Percentiles rank a stretch among this genome's conserved stretches.
Conservation (phyloP, 331 rosid species). For the Malus hybrid region DNA sequence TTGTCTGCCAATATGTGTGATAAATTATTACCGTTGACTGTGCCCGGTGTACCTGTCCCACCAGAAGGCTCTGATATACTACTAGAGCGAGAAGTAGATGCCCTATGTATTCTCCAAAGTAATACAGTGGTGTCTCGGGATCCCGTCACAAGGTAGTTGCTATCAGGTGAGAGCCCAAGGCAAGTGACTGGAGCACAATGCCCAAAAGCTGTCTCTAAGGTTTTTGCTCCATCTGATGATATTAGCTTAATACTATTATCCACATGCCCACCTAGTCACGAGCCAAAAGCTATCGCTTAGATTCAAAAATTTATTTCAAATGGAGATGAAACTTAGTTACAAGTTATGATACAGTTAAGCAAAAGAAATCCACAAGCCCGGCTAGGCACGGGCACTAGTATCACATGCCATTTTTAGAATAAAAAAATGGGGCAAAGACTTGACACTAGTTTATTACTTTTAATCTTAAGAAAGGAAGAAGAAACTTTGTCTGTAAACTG, state of each 20-base stretch:
- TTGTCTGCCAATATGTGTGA: conserved; percentile 49
- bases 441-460: background rate
- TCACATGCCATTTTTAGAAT: background rate
- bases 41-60: conserved; percentile 32
- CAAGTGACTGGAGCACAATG: conserved; percentile 96
- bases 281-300: conserved; percentile 10
- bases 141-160: conserved; percentile 85
- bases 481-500: background rate
- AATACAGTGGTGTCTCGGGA: conserved; percentile 76
- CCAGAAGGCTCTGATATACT: conserved; percentile 41
- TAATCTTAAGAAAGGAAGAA: background rate
- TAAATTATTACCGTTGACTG: conserved; percentile 44
- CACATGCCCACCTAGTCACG: conserved; percentile 78
- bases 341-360: background rate
- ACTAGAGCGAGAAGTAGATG: conserved; percentile 44
- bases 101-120: conserved; percentile 85
- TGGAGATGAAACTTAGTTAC: background rate
- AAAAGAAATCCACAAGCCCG: background rate
- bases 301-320: background rate
- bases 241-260: conserved; percentile 81
- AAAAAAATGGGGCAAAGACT: background rate
- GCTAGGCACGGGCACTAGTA: background rate
- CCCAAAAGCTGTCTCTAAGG: conserved; percentile 83
- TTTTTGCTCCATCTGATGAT: conserved; percentile 88
- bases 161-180: conserved; percentile 75